phyloP scores from a whole-genome alignment of 2,329 filamentous ascomycete genomes.

The Bertia moriformis region DNA sequence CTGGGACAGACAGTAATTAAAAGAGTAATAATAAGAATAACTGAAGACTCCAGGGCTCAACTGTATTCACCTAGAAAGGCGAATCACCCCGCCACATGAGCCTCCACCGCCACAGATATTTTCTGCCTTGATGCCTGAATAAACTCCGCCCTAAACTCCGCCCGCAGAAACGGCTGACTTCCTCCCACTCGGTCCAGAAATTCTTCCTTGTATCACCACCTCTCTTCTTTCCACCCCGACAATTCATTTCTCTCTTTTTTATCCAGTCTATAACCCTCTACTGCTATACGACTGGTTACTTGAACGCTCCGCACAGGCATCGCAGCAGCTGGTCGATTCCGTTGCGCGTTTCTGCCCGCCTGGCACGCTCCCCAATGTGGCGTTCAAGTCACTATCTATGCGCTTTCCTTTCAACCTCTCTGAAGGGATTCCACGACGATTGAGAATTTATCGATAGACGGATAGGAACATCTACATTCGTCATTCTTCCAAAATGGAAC shows the following conservation, averaged over 20 bases:
- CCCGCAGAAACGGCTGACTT: not conserved
- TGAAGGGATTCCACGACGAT: slow-evolving; percentile 17
- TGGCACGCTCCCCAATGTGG: slow-evolving; percentile 18
- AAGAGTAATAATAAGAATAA: too few species aligned
- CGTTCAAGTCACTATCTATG: slow-evolving; percentile 16
- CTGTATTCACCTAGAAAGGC: too few species aligned
- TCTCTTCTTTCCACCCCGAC: not conserved
- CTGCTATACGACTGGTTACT: too few species aligned
- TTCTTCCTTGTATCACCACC: not conserved
- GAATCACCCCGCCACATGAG: too few species aligned
- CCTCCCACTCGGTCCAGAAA: not conserved
- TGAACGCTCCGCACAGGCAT: too few species aligned
- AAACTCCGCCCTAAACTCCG: too few species aligned
- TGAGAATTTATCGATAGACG: slow-evolving; percentile 7
- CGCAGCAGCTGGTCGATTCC: not conserved
- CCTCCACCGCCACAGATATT: too few species aligned
- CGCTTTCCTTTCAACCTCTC: slow-evolving; percentile 16
- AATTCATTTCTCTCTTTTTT: not conserved
- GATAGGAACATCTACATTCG: not conserved
- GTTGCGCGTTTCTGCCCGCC: slow-evolving; percentile 2
- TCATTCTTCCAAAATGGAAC: too few species aligned
- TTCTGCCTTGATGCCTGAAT: not conserved
- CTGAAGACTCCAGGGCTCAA: too few species aligned
- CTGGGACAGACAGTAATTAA: too few species aligned
- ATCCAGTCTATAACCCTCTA: too few species aligned